phyloP scores from a whole-genome alignment of 768 basidiomycete genomes.

The Pholiota conissans region DNA sequence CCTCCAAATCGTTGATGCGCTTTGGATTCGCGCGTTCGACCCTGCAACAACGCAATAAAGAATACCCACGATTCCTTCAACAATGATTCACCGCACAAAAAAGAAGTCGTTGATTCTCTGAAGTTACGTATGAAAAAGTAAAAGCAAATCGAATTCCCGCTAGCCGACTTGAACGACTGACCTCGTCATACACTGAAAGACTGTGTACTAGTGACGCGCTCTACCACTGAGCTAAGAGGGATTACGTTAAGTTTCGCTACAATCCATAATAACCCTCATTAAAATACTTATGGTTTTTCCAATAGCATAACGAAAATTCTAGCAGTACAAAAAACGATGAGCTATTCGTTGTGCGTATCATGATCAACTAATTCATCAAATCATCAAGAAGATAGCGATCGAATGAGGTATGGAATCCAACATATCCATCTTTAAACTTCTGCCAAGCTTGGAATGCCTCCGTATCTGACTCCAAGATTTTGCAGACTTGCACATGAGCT shows the following conservation, averaged over 20 bases:
- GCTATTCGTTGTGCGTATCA: too few species aligned
- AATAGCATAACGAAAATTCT: too few species aligned
- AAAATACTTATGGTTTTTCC: too few species aligned
- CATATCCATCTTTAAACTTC: constrained; percentile 26
- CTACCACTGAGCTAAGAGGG: constrained; percentile 56
- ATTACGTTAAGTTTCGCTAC: too few species aligned
- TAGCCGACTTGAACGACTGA: constrained; percentile 12
- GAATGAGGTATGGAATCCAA: constrained; percentile 27
- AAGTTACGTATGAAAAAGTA: too few species aligned
- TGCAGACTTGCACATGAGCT: constrained; percentile 21
- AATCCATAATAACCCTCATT: background rate
- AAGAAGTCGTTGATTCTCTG: background rate
- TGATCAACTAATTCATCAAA: constrained; percentile 9
- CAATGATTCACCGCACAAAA: background rate
- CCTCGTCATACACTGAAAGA: constrained; percentile 22
- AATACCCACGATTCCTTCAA: background rate
- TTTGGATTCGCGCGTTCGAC: constrained; percentile 15
- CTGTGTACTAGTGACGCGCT: constrained; percentile 49
- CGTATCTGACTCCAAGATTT: constrained; percentile 21
- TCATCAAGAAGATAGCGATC: constrained; percentile 25
- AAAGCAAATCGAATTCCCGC: background rate
- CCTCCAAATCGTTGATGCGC: background rate
- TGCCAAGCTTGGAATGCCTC: constrained; percentile 15
- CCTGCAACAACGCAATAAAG: background rate
- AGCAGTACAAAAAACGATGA: too few species aligned